Conservation (phyloP, 2,329 filamentous ascomycete genomes). For the Alternaria metachromatica region DNA sequence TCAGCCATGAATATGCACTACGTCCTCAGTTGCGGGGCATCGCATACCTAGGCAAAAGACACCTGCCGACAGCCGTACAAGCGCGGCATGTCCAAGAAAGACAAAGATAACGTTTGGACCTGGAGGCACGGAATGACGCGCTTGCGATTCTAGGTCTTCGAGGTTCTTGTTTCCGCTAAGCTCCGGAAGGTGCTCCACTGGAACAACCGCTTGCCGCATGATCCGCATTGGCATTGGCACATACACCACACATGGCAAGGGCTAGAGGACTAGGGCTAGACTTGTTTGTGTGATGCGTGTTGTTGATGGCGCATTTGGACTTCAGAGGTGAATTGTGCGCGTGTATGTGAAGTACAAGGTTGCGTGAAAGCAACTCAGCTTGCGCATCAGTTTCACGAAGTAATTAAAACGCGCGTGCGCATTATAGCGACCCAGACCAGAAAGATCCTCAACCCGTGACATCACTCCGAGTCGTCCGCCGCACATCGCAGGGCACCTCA, state of each 20-base stretch:
- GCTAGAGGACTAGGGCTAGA: neutral
- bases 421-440: neutral
- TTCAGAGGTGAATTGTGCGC: neutral
- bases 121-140: neutral
- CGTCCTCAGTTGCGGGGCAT: neutral
- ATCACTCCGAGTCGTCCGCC: neutral
- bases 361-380: neutral
- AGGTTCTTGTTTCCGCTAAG: constrained; percentile 3
- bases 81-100: neutral
- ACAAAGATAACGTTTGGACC: neutral
- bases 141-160: neutral
- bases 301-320: neutral
- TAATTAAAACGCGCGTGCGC: neutral
- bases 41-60: neutral
- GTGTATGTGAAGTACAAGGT: neutral
- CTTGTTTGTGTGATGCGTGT: neutral
- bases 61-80: neutral
- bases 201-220: constrained; percentile 10
- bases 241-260: neutral
- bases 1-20: neutral
- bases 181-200: constrained; percentile 5
- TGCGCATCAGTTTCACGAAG: neutral
- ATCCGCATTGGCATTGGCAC: constrained; percentile 4
- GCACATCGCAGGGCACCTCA: neutral
- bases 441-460: neutral